Evolutionary conservation across 1,139 yeast species (phyloP).

Genomic region (Yamadazyma conglobata): DNA sequence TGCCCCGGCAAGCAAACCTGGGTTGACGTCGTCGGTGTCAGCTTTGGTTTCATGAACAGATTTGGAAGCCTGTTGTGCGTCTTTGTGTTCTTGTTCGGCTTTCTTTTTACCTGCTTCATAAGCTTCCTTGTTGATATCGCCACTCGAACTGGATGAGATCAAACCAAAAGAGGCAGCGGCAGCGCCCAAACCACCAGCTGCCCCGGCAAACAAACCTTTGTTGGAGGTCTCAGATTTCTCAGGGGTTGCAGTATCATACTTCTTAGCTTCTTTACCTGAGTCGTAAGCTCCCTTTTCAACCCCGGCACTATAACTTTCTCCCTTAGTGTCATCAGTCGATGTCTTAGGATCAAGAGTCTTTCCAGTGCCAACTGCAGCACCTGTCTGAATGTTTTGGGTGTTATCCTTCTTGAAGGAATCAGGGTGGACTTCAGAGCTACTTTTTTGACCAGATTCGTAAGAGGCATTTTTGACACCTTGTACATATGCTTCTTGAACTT

Average conservation of each 20-base stretch:
- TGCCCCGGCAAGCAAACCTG: conserved; percentile 13
- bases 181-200: conserved; percentile 16
- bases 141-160: conserved; percentile 3
- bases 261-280: conserved; percentile 12
- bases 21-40: conserved; percentile 5
- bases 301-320: conserved; percentile 18
- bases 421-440: conserved; percentile 3
- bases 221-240: conserved; percentile 5
- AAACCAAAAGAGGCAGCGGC: conserved; percentile 16
- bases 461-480: conserved; percentile 19
- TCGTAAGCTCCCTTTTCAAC: conserved; percentile 19
- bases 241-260: no score
- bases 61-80: no score
- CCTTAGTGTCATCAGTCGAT: conserved; percentile 10
- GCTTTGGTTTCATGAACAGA: no score
- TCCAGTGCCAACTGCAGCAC: no score
- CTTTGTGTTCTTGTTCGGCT: no score
- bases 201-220: conserved; percentile 12
- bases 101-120: conserved; percentile 18
- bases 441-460: conserved; percentile 17
- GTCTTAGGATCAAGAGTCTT: conserved; percentile 9
- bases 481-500: conserved; percentile 17
- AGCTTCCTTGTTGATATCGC: conserved; percentile 11
- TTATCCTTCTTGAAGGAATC: conserved; percentile 7
- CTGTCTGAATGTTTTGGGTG: no score